Evolutionary conservation across 768 basidiomycete species (phyloP), one percentile per base, ranked within the genome.

Genomic region (Lactarius evosmus): DNA sequence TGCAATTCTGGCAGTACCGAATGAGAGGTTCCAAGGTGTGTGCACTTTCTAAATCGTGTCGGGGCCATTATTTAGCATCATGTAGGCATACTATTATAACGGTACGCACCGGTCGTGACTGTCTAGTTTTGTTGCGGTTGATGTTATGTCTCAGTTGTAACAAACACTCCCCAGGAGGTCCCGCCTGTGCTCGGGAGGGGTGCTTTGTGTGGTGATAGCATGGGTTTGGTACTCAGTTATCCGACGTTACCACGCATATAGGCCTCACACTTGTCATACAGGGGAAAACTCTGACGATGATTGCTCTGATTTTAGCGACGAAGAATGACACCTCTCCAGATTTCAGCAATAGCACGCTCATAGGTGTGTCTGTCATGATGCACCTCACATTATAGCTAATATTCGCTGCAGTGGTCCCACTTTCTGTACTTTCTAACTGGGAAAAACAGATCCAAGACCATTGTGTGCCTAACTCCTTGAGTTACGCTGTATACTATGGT

Each of bases 271-370:
- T 63, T 46, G 7, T 4, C 44, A 11, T 29, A 7, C 65, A 88
- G 87, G 95, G 95, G 0, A 97, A 96, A 79, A 97, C 95, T 0
- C 77, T 97, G 46, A 93, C 91, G 0, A 93, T 94, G 83, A 77
- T 97, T 44, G 80, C 93, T 6, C 78, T 97, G 17, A 81, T 94
- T 44, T 74, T 95, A 30, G 85, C 90, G 1, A 95, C 94, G 2
- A 88, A 86, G 71, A 70, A 79, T 11, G 89, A 95, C 50, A 67
- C 81, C 14, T 79, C 85, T 1, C 62, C 71, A 2, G 81, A 79
- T 4, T 85, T 80, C 69, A 86, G 83, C 50, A 85, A 85, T 50
- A 76, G 84, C 46, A 95, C 95, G 0, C 80, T 97, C 34, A 89
- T 97, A 30, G 89, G 94, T 90, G 67, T 57, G 80, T 66, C 27